Evolutionary conservation across 495 filamentous ascomycete species (phyloP).

Genomic region (Xylaria sp.): DNA sequence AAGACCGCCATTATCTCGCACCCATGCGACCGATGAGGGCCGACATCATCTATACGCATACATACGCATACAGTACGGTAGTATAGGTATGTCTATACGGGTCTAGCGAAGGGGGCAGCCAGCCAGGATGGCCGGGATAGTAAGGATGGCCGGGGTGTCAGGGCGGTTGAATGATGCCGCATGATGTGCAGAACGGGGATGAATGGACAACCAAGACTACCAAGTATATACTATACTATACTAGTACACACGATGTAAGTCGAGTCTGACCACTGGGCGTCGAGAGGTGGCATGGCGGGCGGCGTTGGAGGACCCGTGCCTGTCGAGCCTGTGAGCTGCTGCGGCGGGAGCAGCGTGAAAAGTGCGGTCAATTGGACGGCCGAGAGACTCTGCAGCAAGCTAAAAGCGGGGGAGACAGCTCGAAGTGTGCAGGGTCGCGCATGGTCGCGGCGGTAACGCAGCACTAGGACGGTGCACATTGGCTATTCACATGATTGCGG

Average conservation of each 20-base stretch:
- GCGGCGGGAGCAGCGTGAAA: slow-evolving; percentile 24
- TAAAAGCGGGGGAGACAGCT: slow-evolving; percentile 9
- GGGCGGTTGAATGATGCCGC: slow-evolving; percentile 29
- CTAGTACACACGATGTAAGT: too few relatives aligned
- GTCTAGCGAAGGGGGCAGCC: background rate
- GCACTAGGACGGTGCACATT: slow-evolving; percentile 27
- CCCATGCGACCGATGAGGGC: slow-evolving; percentile 32
- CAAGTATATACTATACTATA: too few relatives aligned
- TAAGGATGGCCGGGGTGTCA: slow-evolving; percentile 12
- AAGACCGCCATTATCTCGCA: slow-evolving; percentile 39
- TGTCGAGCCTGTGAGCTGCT: slow-evolving; percentile 21
- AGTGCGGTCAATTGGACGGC: slow-evolving; percentile 23
- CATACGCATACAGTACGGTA: too few relatives aligned
- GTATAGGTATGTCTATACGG: too few relatives aligned
- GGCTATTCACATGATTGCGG: slow-evolving; percentile 30
- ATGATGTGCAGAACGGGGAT: slow-evolving; percentile 40
- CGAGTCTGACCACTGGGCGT: too few relatives aligned
- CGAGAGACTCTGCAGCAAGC: slow-evolving; percentile 1
- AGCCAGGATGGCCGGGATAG: slow-evolving; percentile 20
- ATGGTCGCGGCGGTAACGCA: slow-evolving; percentile 31
- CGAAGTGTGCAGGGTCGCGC: background rate
- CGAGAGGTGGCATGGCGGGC: slow-evolving; percentile 1
- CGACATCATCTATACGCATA: background rate
- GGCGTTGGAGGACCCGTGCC: slow-evolving; percentile 1
- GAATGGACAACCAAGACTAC: slow-evolving; percentile 29